Base-by-base conservation (phyloP, 73 alveolate species). In the Loxodes magnus region DNA sequence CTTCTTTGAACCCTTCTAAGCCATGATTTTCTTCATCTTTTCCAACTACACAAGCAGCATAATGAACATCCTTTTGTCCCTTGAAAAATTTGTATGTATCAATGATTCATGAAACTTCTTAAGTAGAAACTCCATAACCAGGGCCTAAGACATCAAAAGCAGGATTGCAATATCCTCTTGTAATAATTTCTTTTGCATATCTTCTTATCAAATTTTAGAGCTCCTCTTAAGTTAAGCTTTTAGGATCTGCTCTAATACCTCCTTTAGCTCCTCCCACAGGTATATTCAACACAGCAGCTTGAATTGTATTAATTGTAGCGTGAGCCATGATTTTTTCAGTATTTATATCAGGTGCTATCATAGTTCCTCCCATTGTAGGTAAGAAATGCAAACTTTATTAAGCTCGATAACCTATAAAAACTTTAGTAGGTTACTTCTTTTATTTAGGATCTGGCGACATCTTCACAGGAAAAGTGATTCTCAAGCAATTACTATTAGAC, bases 221-320 rank as follows among this genome's bases (percentile, higher is more conserved):
- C 43, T 82, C 94, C 33, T 74, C 64, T 46, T 35, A 34, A 19
- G 87, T 64, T 59, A 74, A 77, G 36, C 50, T 38, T 43, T 82
- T 56, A 7, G 90, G 90, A 57, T 82, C 73, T 20, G 77, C 57
- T 26, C 68, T 73, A 25, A 82, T 43, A 24, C 94, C 94, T 51
- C 94, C 94, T 58, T 82, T 77, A 15, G 88, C 94, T 17, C 94
- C 94, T 21, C 94, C 94, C 36, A 75, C 74, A 14, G 94, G 94
- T 20, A 81, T 35, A 38, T 68, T 82, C n/a, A 73, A 74, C 37
- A 54, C 68, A 24, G 86, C 79, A 5, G 64, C 64, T 68, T 81
- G 74, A 57, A 61, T 70, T 3, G 94, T 81, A 88, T 75, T 81
- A 34, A 81, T 58, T 6, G 75, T 26, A 0, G 94, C 67, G 59